A percentile compares a stretch with the other conserved stretches of the same genome.
phyloP scores from a whole-genome alignment of 2,329 filamentous ascomycete genomes.

The Dendryphion nanum region DNA sequence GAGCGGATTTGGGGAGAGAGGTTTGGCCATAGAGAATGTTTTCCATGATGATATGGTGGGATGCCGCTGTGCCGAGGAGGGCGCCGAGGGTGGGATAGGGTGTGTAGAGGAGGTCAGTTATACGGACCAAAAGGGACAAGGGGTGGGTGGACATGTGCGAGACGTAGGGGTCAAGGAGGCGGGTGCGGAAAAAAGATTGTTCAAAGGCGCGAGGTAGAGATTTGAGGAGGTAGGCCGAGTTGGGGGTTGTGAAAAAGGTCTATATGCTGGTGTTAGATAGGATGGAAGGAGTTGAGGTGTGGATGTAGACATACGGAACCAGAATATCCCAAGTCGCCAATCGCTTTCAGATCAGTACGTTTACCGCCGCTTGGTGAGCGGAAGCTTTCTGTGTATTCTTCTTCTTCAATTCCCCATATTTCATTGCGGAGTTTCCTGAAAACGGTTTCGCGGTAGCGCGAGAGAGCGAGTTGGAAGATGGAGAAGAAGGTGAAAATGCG shows the following conservation, averaged over 20 bases:
- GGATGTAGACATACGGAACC: constrained; percentile 54
- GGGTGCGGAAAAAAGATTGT: constrained; percentile 66
- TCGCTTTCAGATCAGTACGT: constrained; percentile 49
- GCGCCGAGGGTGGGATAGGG: constrained; percentile 59
- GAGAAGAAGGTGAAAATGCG: constrained; percentile 56
- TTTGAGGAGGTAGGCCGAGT: constrained; percentile 69
- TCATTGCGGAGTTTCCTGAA: constrained; percentile 54
- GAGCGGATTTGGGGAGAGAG: constrained; percentile 38
- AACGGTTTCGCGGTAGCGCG: constrained; percentile 46
- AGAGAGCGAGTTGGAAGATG: constrained; percentile 50
- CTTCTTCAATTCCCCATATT: constrained; percentile 54
- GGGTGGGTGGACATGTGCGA: constrained; percentile 62
- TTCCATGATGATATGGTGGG: constrained; percentile 76
- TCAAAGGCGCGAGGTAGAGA: constrained; percentile 69
- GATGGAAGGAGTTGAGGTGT: neutral
- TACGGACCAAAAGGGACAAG: constrained; percentile 65
- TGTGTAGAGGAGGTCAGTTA: constrained; percentile 66
- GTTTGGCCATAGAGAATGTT: constrained; percentile 65
- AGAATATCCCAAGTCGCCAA: constrained; percentile 71
- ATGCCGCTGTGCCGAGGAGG: constrained; percentile 60
- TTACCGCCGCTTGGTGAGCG: constrained; percentile 39
- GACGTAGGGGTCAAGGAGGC: constrained; percentile 64
- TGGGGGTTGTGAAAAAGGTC: constrained; percentile 68
- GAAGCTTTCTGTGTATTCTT: constrained; percentile 57
- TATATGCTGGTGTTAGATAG: constrained; percentile 22